phyloP scores from a whole-genome alignment of 2,329 filamentous ascomycete genomes.

The Verticillium klebahnii region DNA sequence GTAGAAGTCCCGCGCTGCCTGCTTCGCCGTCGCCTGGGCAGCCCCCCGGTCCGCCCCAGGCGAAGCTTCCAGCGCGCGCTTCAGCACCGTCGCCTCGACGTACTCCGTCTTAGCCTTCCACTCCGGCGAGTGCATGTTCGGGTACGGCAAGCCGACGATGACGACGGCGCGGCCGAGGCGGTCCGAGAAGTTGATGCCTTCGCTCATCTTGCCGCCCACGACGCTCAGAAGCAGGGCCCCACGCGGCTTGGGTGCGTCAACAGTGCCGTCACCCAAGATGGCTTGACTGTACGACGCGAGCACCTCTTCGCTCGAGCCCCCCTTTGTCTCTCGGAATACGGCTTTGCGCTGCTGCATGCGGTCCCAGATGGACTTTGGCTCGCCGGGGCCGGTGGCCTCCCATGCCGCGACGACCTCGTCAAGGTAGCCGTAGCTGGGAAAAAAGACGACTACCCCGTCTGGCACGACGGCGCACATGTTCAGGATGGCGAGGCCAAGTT shows the following conservation, averaged over 20 bases:
- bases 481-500: slow-evolving; percentile 70
- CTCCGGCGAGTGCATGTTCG: slow-evolving; percentile 82
- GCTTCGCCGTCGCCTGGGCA: slow-evolving; percentile 34
- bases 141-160: slow-evolving; percentile 89
- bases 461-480: slow-evolving; percentile 71
- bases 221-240: slow-evolving; percentile 86
- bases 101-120: slow-evolving; percentile 93
- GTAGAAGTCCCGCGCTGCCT: slow-evolving; percentile 72
- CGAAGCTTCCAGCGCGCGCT: slow-evolving; percentile 32
- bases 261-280: slow-evolving; percentile 47
- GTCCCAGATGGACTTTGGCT: slow-evolving; percentile 49
- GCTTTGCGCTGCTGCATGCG: slow-evolving; percentile 54
- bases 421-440: slow-evolving; percentile 90
- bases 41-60: neutral
- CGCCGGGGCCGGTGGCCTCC: slow-evolving; percentile 34
- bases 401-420: slow-evolving; percentile 65
- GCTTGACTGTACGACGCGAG: slow-evolving; percentile 68
- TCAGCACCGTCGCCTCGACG: slow-evolving; percentile 58
- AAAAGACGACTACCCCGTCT: slow-evolving; percentile 90
- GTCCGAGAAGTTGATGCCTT: slow-evolving; percentile 98
- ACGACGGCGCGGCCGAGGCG: slow-evolving; percentile 81
- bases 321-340: slow-evolving; percentile 56
- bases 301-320: slow-evolving; percentile 59
- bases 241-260: slow-evolving; percentile 18
- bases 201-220: slow-evolving; percentile 89